Evolutionary conservation across 176 grass and related monocot species (phyloP), one percentile per base, ranked within the genome.

Genomic region (Lolium multiflorum): DNA sequence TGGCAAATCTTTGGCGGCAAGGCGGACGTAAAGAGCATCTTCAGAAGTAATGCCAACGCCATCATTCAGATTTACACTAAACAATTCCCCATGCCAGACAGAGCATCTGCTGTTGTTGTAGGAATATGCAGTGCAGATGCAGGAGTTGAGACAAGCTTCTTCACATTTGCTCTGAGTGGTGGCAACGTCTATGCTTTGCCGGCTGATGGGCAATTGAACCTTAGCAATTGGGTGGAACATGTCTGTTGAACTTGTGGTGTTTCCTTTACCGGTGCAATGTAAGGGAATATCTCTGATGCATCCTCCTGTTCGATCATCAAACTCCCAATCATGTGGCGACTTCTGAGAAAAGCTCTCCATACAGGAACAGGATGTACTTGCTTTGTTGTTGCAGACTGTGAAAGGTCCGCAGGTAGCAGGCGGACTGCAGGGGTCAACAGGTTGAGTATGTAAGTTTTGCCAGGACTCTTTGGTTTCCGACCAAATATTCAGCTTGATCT

Each of bases 21-120:
- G 80, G 7, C 92, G 92, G 65, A 94, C 80, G 52, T 94, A 91
- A 39, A 94, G 74, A 63, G 87, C 83, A 41, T 86, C 86, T 65
- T 80, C 83, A 50, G 74, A 71, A 31, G 71, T 62, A 21, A 59
- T 77, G 24, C 59, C 79, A 20, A 54, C 81, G 41, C 60, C 73
- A 11, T 82, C 41, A 35, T 78, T 64, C 21, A 71, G 41, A 58
- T 94, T 84, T 60, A 91, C 74, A 76, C 88, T 91, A 28, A 91
- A 75, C 59, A 94, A 68, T 56, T 89, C 80, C 14, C 76, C 6
- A 8, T 44, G 41, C 41, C 41, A 44, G 41, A 44, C 41, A 44
- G 41, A 44, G 41, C 41, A 44, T 44, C 41, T 44, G 41, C 41
- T 44, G 41, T 44, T 44, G 41, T 44, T 44, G 41, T 44, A 44